These are phyloP conservation scores for Nectriaceae sp. DNA, from an alignment of 2,329 filamentous ascomycete genomes.

Conservation along the genomic window DNA sequence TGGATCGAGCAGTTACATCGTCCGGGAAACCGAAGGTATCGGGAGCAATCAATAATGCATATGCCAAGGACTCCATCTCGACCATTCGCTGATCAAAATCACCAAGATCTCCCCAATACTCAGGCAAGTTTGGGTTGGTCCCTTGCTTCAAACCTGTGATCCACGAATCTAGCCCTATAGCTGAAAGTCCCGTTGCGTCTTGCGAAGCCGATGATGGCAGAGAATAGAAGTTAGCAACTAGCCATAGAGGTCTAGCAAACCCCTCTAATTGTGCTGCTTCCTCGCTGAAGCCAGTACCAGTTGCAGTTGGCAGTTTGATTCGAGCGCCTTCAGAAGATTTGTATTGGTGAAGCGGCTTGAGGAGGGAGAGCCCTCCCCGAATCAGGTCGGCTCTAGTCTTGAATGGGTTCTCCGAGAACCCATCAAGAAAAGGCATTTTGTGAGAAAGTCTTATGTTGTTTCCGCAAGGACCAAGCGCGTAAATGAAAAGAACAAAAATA, in stretches of 20 bases:
- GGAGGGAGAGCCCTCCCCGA: slow-evolving; percentile 34
- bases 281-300: slow-evolving; percentile 46
- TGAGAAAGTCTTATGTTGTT: no score
- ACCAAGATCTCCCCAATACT: slow-evolving; percentile 50
- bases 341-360: slow-evolving; percentile 35
- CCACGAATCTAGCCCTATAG: slow-evolving; percentile 29
- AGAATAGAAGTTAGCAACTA: slow-evolving; percentile 40
- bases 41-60: slow-evolving; percentile 48
- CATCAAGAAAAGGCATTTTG: slow-evolving; percentile 38
- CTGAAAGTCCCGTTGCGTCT: neutral
- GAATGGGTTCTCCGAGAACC: slow-evolving; percentile 45
- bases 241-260: slow-evolving; percentile 43
- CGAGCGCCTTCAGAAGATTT: slow-evolving; percentile 37
- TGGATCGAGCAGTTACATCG: slow-evolving; percentile 29
- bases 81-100: slow-evolving; percentile 55
- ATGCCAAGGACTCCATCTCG: slow-evolving; percentile 53
- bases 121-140: slow-evolving; percentile 33
- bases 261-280: slow-evolving; percentile 47
- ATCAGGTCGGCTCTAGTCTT: slow-evolving; percentile 37
- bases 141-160: slow-evolving; percentile 32
- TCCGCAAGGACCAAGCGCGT: no score
- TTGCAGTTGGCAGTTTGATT: slow-evolving; percentile 38
- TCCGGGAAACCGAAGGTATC: slow-evolving; percentile 35
- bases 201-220: slow-evolving; percentile 33
- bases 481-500: no score